These are phyloP conservation scores for Metschnikowia noctiluminum DNA, from an alignment of 805 yeast species.

Conservation along the genomic window DNA sequence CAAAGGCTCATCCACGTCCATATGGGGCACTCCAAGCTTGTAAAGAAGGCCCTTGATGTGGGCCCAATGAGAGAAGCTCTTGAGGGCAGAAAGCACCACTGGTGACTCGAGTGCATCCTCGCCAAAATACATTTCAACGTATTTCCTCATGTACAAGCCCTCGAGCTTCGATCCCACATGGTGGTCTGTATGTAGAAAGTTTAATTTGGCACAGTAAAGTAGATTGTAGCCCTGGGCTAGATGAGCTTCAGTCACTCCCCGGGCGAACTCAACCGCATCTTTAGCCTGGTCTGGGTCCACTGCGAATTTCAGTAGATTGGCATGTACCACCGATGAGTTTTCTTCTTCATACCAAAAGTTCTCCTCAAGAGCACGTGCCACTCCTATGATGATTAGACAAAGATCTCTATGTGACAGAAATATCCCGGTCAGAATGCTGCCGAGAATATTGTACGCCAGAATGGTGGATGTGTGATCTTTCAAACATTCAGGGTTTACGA, in stretches of 20 bases:
- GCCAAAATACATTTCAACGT: conserved; percentile 40
- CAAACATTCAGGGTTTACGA: conserved; percentile 32
- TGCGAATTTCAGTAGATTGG: conserved; percentile 32
- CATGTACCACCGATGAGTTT: conserved; percentile 38
- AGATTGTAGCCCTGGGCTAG: conserved; percentile 41
- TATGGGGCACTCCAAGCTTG: conserved; percentile 37
- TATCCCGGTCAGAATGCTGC: conserved; percentile 29
- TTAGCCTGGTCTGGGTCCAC: conserved; percentile 24
- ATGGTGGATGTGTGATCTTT: conserved; percentile 33
- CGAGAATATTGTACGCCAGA: conserved; percentile 44
- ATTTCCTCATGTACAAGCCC: conserved; percentile 40
- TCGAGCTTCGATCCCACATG: conserved; percentile 50
- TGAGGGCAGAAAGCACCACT: conserved; percentile 45
- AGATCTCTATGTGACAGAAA: conserved; percentile 36
- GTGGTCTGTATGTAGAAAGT: conserved; percentile 55
- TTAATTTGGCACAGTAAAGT: conserved; percentile 45
- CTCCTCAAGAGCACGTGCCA: conserved; percentile 47
- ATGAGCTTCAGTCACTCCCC: conserved; percentile 29
- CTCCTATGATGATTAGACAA: conserved; percentile 47
- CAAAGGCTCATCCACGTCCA: conserved; percentile 31
- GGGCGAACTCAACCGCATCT: conserved; percentile 20
- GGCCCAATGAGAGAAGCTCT: conserved; percentile 56
- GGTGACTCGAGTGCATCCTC: conserved; percentile 35
- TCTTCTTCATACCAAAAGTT: conserved; percentile 50
- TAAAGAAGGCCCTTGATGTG: conserved; percentile 46